phyloP scores from a whole-genome alignment of 2,329 filamentous ascomycete genomes.

The Xenoacremonium recifei region DNA sequence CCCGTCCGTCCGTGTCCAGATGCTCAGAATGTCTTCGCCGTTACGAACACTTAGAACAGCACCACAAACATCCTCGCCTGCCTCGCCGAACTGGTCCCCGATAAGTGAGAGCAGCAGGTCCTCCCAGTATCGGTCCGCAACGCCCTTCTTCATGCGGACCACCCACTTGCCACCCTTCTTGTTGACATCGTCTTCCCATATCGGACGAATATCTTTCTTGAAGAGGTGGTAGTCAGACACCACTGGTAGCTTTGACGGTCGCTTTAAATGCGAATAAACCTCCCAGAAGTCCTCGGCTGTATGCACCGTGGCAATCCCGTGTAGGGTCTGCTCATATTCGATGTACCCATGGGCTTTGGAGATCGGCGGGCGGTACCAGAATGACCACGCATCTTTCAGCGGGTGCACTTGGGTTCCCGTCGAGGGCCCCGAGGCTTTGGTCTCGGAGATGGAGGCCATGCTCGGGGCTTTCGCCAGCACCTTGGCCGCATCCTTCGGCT shows the following conservation, averaged over 20 bases:
- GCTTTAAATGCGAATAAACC: slow-evolving; percentile 85
- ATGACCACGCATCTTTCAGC: slow-evolving; percentile 86
- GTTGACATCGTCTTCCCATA: slow-evolving; percentile 99
- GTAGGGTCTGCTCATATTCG: slow-evolving; percentile 96
- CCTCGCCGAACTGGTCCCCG: slow-evolving; percentile 91
- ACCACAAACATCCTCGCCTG: slow-evolving; percentile 90
- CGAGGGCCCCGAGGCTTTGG: slow-evolving; percentile 31
- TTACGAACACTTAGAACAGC: slow-evolving; percentile 92
- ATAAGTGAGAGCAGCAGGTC: slow-evolving; percentile 86
- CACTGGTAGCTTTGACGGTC: slow-evolving; percentile 80
- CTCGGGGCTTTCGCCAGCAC: slow-evolving; percentile 27
- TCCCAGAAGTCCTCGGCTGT: slow-evolving; percentile 90
- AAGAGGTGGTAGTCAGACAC: slow-evolving; percentile 99
- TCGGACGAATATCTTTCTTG: slow-evolving; percentile 91
- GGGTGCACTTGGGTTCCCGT: slow-evolving; percentile 46
- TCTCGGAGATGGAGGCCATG: slow-evolving; percentile 49
- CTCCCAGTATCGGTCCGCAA: slow-evolving; percentile 96
- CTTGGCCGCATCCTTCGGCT: slow-evolving; percentile 34
- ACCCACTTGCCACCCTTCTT: slow-evolving; percentile 97
- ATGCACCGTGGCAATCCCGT: slow-evolving; percentile 77
- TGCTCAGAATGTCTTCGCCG: slow-evolving; percentile 94
- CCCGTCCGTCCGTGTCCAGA: slow-evolving; percentile 94
- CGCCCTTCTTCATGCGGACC: slow-evolving; percentile 92
- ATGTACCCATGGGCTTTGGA: slow-evolving; percentile 85
- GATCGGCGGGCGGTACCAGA: slow-evolving; percentile 96